These are phyloP conservation scores for Vinca major DNA, from an alignment of 305 asterid species.

Conservation along the genomic window DNA sequence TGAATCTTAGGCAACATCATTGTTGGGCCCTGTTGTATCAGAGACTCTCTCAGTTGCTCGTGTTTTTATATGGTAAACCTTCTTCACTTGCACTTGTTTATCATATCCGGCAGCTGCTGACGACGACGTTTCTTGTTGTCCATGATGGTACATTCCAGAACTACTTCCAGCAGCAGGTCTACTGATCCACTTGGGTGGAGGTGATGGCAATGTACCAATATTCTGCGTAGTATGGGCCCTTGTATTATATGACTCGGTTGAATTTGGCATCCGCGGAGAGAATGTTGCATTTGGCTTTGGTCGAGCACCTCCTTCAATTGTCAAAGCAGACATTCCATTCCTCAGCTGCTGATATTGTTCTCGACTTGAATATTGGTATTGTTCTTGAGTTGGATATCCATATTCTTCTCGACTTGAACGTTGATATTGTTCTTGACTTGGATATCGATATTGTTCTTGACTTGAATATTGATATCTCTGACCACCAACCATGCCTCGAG, in stretches of 20 bases:
- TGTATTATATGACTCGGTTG: slow-evolving; percentile 16
- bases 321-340: slow-evolving; percentile 47
- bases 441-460: slow-evolving; percentile 29
- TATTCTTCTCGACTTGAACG: slow-evolving; percentile 33
- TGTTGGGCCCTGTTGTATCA: slow-evolving; percentile 30
- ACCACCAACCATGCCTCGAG: slow-evolving; percentile 31
- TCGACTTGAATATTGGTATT: slow-evolving; percentile 33
- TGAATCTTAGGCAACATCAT: slow-evolving; percentile 21
- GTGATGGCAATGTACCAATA: slow-evolving; percentile 47
- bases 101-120: slow-evolving; percentile 22
- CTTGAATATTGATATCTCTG: slow-evolving; percentile 18
- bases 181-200: slow-evolving; percentile 61
- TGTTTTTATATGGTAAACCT: slow-evolving; percentile 54
- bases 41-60: slow-evolving; percentile 27
- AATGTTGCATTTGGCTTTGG: slow-evolving; percentile 20
- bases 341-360: slow-evolving; percentile 43
- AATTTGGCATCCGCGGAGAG: slow-evolving; percentile 32
- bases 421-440: slow-evolving; percentile 39
- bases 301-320: slow-evolving; percentile 35
- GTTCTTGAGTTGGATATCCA: slow-evolving; percentile 32
- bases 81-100: slow-evolving; percentile 39
- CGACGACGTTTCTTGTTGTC: slow-evolving; percentile 31
- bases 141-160: slow-evolving; percentile 16
- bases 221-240: slow-evolving; percentile 22
- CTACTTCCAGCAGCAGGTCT: slow-evolving; percentile 28